Evolutionary conservation across 352 stramenopile genomes (phyloP).

Genomic region (Phytophthora vignae): DNA sequence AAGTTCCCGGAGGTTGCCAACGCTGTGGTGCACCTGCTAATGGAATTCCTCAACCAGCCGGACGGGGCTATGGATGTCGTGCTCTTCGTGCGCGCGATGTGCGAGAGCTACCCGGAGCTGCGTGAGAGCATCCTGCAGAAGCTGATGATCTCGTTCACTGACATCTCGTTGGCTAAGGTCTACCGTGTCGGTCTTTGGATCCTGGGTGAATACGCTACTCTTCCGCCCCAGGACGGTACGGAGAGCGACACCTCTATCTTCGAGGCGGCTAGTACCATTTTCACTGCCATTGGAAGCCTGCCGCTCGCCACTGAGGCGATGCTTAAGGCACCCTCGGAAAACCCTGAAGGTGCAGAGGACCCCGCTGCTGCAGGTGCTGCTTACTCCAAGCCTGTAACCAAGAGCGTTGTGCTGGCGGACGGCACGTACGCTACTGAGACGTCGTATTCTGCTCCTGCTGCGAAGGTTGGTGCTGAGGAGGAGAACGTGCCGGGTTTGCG

Average conservation of each 20-base stretch:
- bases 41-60: slow-evolving; percentile 97
- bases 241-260: slow-evolving; percentile 82
- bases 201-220: slow-evolving; percentile 92
- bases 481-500: slow-evolving; percentile 78
- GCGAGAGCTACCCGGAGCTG: slow-evolving; percentile 96
- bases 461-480: slow-evolving; percentile 61
- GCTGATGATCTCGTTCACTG: slow-evolving; percentile 93
- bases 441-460: slow-evolving; percentile 73
- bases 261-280: slow-evolving; percentile 86
- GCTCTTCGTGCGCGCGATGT: slow-evolving; percentile 98
- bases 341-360: slow-evolving; percentile 30
- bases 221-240: slow-evolving; percentile 48
- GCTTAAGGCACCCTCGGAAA: slow-evolving; percentile 49
- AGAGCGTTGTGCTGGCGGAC: slow-evolving; percentile 98
- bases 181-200: slow-evolving; percentile 98
- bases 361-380: slow-evolving; percentile 44
- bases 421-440: slow-evolving; percentile 99
- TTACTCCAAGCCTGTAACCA: slow-evolving; percentile 94
- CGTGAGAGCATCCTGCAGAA: slow-evolving; percentile 94
- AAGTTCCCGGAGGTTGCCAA: slow-evolving; percentile 98
- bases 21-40: slow-evolving; percentile 98
- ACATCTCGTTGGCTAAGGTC: slow-evolving; percentile 95
- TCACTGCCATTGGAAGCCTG: slow-evolving; percentile 84
- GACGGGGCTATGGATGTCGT: slow-evolving; percentile 99
- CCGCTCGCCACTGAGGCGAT: slow-evolving; percentile 72